Conservation (phyloP, 202 grass and related monocot genomes). For the Schoenoplectus tabernaemontani region DNA sequence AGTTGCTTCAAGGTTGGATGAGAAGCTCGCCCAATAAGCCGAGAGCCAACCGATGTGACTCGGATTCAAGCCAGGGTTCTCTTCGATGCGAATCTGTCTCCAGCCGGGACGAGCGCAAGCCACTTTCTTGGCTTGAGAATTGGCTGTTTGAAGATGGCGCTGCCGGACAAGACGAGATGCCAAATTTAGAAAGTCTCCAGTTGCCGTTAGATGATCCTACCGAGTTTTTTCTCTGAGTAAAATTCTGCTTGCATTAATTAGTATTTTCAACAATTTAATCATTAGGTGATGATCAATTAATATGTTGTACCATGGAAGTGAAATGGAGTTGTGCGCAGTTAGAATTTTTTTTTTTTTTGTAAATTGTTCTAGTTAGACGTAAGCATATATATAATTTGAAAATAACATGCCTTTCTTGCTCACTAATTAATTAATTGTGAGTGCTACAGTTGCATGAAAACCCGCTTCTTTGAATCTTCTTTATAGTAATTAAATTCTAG, state of each 20-base stretch:
- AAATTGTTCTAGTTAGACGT: constrained; percentile 18
- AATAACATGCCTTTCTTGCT: constrained; percentile 12
- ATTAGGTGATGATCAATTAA: background rate
- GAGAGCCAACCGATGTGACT: background rate
- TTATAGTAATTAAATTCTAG: constrained; percentile 12
- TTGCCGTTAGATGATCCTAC: constrained; percentile 17
- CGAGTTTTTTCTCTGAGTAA: constrained; percentile 1
- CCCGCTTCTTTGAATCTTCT: background rate
- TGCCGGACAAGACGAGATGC: constrained; percentile 16
- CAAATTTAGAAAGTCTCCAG: background rate
- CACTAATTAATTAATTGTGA: constrained; percentile 1
- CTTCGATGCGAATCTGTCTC: constrained; percentile 6
- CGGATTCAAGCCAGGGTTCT: constrained; percentile 5
- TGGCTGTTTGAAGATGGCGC: constrained; percentile 18
- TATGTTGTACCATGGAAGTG: background rate
- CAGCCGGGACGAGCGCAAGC: constrained; percentile 15
- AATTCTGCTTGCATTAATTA: background rate
- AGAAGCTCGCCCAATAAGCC: constrained; percentile 6
- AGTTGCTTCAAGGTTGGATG: constrained; percentile 67
- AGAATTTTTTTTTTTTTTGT: too few relatives aligned
- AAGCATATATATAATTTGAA: constrained; percentile 15
- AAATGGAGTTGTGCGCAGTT: background rate
- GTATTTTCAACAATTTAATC: background rate
- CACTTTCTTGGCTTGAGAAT: constrained; percentile 21
- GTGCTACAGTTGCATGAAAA: constrained; percentile 21